Evolutionary conservation across 2,329 filamentous ascomycete genomes (phyloP).

Genomic region (Fusarium protoensiforme): DNA sequence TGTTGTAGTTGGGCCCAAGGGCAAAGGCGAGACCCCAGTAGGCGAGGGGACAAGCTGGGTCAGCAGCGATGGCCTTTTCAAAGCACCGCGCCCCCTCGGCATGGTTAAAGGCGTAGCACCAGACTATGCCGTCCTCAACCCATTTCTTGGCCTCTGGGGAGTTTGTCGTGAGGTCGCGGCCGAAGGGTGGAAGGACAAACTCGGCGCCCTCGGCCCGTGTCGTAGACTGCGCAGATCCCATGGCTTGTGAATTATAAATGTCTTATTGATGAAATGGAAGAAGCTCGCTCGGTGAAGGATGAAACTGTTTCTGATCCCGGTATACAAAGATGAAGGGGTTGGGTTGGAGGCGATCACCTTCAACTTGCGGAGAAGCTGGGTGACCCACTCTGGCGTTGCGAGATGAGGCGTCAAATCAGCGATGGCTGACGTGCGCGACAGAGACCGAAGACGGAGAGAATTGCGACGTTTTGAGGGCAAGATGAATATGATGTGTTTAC

Average conservation of each 20-base stretch:
- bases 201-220: slow-evolving; percentile 22
- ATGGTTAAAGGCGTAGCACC: slow-evolving; percentile 79
- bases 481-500: background rate
- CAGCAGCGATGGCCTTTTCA: slow-evolving; percentile 62
- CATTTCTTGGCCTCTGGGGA: slow-evolving; percentile 65
- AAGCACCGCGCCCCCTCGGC: slow-evolving; percentile 73
- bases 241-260: background rate
- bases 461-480: background rate
- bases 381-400: slow-evolving; percentile 30
- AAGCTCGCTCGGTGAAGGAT: background rate
- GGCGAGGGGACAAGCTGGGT: slow-evolving; percentile 67
- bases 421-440: slow-evolving; percentile 24
- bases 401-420: slow-evolving; percentile 36
- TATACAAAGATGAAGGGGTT: background rate
- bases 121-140: slow-evolving; percentile 75
- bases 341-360: slow-evolving; percentile 23
- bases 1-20: slow-evolving; percentile 78
- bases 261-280: background rate
- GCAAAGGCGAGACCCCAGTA: slow-evolving; percentile 77
- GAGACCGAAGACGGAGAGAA: slow-evolving; percentile 19
- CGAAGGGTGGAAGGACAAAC: slow-evolving; percentile 38
- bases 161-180: slow-evolving; percentile 63
- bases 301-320: background rate
- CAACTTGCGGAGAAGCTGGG: slow-evolving; percentile 32
- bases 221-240: slow-evolving; percentile 23